Base-by-base conservation (phyloP, 164 flowering plant genomes). In the Paratinospora sagittata region DNA sequence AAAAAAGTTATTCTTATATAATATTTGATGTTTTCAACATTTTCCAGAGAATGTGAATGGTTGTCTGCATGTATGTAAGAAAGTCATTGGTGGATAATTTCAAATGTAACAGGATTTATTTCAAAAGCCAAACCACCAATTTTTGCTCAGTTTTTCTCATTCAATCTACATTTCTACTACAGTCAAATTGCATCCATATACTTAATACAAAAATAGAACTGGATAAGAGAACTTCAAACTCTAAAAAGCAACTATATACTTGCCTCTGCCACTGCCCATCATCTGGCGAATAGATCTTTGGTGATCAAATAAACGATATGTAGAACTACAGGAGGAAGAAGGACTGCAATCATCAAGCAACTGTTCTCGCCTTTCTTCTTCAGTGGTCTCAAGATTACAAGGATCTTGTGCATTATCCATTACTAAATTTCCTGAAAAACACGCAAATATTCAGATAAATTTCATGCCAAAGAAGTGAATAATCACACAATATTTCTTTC, bases 191-290 rank as follows among this genome's bases (percentile, higher is more conserved):
- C 60, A 52, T 52, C 63, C 27, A 58, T 58, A n/a, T 21, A n/a
- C 63, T 14, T 19, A 12, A 58, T 27, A 26, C 34, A 26, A 26
- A 11, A 7, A 61, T 11, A 14, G 65, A 30, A 63, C 2, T 63
- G 13, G 37, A 63, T 63, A n/a, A 30, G 37, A 2, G 3, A 49
- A 52, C 62, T 13, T 19, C 23, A 70, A 58, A 61, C 37, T 8
- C 14, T 39, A 37, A 55, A 30, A 33, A 33, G 57, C 16, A 27
- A 6, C 26, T 41, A 43, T 6, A 10, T 1, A 24, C 68, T 30
- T 63, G 78, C 83, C 83, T 81, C 74, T 81, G 27, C 83, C 83
- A 26, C 81, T 79, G 17, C 83, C 83, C 73, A 81, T 76, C 39
- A 78, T 75, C 64, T 78, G 79, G 45, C 41, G 74, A 60, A 78